Percentiles rank a stretch among this genome's conserved stretches.
Conservation (phyloP, 805 yeast genomes). For the Spathaspora arborariae region DNA sequence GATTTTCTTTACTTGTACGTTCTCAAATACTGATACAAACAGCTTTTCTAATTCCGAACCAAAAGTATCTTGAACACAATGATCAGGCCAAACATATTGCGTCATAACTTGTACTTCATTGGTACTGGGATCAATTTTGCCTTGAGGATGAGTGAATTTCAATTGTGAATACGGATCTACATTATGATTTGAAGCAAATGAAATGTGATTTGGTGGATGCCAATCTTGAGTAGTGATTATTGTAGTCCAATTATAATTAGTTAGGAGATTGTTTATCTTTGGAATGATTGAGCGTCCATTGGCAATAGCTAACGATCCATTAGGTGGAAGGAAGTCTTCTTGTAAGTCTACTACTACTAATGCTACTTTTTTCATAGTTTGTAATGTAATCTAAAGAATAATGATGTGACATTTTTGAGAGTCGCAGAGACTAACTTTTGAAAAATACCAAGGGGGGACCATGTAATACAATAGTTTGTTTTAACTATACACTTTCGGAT, state of each 20-base stretch:
- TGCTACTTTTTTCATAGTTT: conserved; percentile 35
- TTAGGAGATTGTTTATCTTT: conserved; percentile 45
- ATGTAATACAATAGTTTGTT: too few relatives aligned
- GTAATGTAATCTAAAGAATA: not conserved
- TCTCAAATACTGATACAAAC: conserved; percentile 35
- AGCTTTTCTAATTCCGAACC: conserved; percentile 64
- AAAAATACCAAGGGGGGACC: too few relatives aligned
- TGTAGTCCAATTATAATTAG: conserved; percentile 51
- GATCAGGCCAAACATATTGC: conserved; percentile 84
- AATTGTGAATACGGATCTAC: conserved; percentile 48
- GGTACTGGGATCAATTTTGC: conserved; percentile 19
- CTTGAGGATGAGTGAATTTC: conserved; percentile 49
- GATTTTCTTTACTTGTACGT: conserved; percentile 26
- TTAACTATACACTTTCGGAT: too few relatives aligned
- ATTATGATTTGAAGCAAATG: conserved; percentile 72
- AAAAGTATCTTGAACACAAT: conserved; percentile 68
- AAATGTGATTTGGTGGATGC: conserved; percentile 78
- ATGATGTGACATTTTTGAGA: too few relatives aligned
- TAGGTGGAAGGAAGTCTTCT: conserved; percentile 78
- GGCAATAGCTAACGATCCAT: conserved; percentile 72
- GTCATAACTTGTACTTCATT: conserved; percentile 21
- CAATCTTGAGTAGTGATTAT: conserved; percentile 80
- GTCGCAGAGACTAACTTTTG: too few relatives aligned
- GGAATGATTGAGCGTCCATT: conserved; percentile 59
- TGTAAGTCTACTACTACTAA: conserved; percentile 78